Base-by-base conservation (phyloP, 768 basidiomycete genomes). In the Chlorophyllum brunneum region DNA sequence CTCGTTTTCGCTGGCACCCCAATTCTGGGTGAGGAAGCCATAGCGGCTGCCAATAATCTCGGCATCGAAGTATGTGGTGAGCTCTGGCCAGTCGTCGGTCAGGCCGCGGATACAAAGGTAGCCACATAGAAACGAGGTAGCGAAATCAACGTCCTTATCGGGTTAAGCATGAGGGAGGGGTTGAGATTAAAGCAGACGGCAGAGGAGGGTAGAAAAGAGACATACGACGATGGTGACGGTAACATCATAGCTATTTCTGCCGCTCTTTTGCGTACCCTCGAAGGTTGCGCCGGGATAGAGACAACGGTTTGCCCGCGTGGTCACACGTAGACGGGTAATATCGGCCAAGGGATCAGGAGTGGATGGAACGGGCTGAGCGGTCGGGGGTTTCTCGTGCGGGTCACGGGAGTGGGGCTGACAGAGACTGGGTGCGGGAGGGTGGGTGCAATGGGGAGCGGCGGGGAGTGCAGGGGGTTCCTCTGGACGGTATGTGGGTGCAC, bases 21-120 rank as follows among this genome's bases (percentile, higher is more conserved):
- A 94, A 54, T 88, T 85, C 60, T 83, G 78, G 4, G 95, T 98
- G 61, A 93, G 67, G 67, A 98, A 98, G 8, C 95, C 95, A 65
- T 93, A 85, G 18, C 89, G 82, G 54, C 78, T 83, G 15, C 94
- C 94, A 58, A 98, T 95, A 56, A 98, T 92, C 67, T 98, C 92
- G 42, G 94, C 95, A 62, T 94, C 92, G 67, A 98, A 98, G 63
- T 93, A 97, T 2, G 95, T 98, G 4, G 94, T 97, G 36, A 98
- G 79, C 66, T 95, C 90, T 13, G 95, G 95, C 81, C 92, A 94
- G 62, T 95, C 89, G 59, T 95, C 85, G 34, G 95, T 98, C 45
- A 98, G 72, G 24, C 92, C 92, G 15, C 87, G 86, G 65, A 98
- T 98, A 54, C 88, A 85, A 34, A 98, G 84, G 66, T 95, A 95